Percentiles rank a stretch among this genome's conserved stretches.
Conservation (phyloP, 495 filamentous ascomycete genomes). For the Filosporella fistucella region DNA sequence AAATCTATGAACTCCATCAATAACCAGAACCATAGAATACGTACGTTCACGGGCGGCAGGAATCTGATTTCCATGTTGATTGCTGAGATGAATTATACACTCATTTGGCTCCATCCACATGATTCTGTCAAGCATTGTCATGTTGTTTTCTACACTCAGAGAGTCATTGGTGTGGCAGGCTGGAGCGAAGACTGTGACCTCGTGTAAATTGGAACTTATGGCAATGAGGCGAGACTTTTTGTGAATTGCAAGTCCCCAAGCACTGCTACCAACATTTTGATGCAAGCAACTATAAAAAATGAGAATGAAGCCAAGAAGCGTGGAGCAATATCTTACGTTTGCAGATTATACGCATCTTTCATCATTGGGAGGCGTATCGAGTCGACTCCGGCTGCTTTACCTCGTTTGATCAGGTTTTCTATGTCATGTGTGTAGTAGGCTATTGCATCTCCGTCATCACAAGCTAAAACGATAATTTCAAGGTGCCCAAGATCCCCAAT, state of each 20-base stretch:
- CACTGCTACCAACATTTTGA: slow-evolving; percentile 69
- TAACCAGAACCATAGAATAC: no score
- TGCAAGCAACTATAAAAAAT: slow-evolving; percentile 51
- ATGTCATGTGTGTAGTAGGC: slow-evolving; percentile 63
- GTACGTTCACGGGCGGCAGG: no score
- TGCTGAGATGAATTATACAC: no score
- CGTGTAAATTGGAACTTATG: slow-evolving; percentile 60
- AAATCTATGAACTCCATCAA: no score
- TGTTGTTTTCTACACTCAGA: no score
- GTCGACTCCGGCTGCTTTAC: background rate
- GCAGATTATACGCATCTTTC: background rate
- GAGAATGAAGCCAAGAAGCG: background rate
- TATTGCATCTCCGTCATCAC: slow-evolving; percentile 86
- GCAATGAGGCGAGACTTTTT: slow-evolving; percentile 67
- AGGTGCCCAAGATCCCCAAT: slow-evolving; percentile 75
- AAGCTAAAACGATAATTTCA: slow-evolving; percentile 72
- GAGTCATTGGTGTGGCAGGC: no score
- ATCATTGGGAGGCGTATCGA: no score
- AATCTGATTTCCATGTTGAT: no score
- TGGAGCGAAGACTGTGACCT: slow-evolving; percentile 16
- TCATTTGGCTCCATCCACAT: no score
- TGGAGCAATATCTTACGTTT: background rate
- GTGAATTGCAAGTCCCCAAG: slow-evolving; percentile 73
- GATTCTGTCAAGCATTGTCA: no score
- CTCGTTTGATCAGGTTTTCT: background rate